Conservation (phyloP, 805 yeast species). For the Candida corydali region DNA sequence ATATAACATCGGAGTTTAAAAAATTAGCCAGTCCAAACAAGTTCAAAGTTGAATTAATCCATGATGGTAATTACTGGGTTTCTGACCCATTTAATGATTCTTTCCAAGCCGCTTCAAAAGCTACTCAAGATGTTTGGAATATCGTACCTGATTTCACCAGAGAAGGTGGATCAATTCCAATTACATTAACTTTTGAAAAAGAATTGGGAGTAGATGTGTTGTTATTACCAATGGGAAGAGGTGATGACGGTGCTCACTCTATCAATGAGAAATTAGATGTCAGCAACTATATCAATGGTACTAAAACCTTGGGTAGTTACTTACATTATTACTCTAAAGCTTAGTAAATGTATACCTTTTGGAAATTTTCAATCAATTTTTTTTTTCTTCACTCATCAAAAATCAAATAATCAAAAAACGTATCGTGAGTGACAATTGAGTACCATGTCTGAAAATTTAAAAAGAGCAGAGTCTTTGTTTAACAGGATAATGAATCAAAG, state of each 20-base stretch:
- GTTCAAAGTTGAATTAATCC: slow-evolving; percentile 69
- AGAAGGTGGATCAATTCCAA: slow-evolving; percentile 99
- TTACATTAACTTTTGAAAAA: slow-evolving; percentile 89
- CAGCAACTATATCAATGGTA: slow-evolving; percentile 87
- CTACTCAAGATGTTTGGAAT: slow-evolving; percentile 92
- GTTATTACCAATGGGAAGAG: slow-evolving; percentile 95
- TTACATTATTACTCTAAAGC: slow-evolving; percentile 68
- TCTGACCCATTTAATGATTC: slow-evolving; percentile 89
- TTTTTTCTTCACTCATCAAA: not conserved
- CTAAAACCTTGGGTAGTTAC: slow-evolving; percentile 90
- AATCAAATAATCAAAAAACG: too few relatives aligned
- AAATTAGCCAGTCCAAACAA: slow-evolving; percentile 75
- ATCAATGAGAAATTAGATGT: slow-evolving; percentile 92
- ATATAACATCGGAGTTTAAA: slow-evolving; percentile 62
- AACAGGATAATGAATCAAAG: slow-evolving; percentile 43
- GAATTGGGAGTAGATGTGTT: slow-evolving; percentile 80
- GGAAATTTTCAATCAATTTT: not conserved
- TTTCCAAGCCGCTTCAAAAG: slow-evolving; percentile 90
- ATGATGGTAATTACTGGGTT: slow-evolving; percentile 96
- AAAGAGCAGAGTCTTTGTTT: slow-evolving; percentile 44
- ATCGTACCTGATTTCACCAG: slow-evolving; percentile 95
- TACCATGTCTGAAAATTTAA: slow-evolving; percentile 43
- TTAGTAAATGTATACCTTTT: not conserved
- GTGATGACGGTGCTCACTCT: slow-evolving; percentile 99
- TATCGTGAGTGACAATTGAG: too few relatives aligned